Evolutionary conservation across 2,329 filamentous ascomycete genomes (phyloP).

Genomic region (Fusarium proliferatum): DNA sequence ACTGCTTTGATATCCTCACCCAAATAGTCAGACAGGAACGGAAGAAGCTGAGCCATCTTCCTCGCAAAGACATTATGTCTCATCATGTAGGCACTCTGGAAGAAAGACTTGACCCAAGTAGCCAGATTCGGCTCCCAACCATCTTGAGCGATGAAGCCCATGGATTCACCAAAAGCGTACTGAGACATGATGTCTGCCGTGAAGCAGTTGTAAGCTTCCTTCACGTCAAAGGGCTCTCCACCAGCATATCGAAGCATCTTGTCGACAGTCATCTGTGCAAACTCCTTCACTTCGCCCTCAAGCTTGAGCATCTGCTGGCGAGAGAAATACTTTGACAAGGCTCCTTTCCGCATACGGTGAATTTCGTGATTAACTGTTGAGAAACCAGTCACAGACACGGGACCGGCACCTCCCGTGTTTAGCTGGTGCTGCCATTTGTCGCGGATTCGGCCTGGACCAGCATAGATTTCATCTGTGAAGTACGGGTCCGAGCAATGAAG

Average conservation of each 20-base stretch:
- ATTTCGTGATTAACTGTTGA: slow-evolving; percentile 46
- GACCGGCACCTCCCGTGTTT: slow-evolving; percentile 23
- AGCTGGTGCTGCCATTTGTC: slow-evolving; percentile 41
- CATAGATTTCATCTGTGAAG: slow-evolving; percentile 54
- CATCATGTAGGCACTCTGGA: slow-evolving; percentile 49
- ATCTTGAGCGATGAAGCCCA: slow-evolving; percentile 46
- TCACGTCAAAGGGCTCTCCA: slow-evolving; percentile 48
- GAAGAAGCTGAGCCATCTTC: slow-evolving; percentile 26
- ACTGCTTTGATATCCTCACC: slow-evolving; percentile 28
- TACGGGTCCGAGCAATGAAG: slow-evolving; percentile 51
- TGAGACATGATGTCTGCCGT: slow-evolving; percentile 53
- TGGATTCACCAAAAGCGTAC: slow-evolving; percentile 53
- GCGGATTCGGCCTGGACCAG: slow-evolving; percentile 42
- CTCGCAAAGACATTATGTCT: slow-evolving; percentile 46
- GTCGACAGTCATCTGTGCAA: slow-evolving; percentile 42
- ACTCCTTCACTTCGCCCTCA: slow-evolving; percentile 42
- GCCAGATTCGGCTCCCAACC: slow-evolving; percentile 53
- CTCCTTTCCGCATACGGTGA: slow-evolving; percentile 47
- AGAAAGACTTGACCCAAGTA: slow-evolving; percentile 49
- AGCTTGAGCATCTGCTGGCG: slow-evolving; percentile 46
- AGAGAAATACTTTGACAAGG: slow-evolving; percentile 51
- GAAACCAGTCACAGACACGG: slow-evolving; percentile 20
- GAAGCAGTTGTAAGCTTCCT: slow-evolving; percentile 53
- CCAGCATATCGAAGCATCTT: slow-evolving; percentile 46
- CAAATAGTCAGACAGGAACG: slow-evolving; percentile 20